A percentile compares a stretch with the other conserved stretches of the same genome.
These are phyloP conservation scores for Aspergillus sp. DNA, from an alignment of 2,329 filamentous ascomycete species.

Conservation along the genomic window DNA sequence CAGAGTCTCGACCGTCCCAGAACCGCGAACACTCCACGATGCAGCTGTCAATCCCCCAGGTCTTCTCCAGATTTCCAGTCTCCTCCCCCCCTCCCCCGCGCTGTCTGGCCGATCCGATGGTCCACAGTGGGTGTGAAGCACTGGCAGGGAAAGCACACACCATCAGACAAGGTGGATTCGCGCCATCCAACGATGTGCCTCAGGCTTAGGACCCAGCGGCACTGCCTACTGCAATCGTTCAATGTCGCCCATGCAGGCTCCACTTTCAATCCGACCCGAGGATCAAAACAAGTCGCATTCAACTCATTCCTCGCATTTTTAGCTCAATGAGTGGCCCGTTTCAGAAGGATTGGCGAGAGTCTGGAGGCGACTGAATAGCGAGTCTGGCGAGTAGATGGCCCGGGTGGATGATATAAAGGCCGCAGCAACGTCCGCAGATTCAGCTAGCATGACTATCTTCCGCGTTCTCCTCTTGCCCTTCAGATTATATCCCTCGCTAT, in stretches of 20 bases:
- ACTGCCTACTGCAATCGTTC: background rate
- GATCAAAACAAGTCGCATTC: background rate
- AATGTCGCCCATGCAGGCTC: conserved; percentile 10
- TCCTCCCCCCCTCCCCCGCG: conserved; percentile 9
- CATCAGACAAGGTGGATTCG: conserved; percentile 4
- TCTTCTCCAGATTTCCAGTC: conserved; percentile 15
- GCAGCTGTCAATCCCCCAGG: conserved; percentile 9
- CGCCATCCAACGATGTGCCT: conserved; percentile 12
- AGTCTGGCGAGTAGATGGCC: background rate
- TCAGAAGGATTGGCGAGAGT: conserved; percentile 4
- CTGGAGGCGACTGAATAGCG: background rate
- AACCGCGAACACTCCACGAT: background rate
- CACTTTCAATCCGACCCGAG: conserved; percentile 11
- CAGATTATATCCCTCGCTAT: background rate
- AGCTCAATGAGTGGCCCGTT: background rate
- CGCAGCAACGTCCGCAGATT: background rate
- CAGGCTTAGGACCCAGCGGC: background rate
- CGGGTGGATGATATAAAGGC: background rate
- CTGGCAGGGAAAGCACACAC: conserved; percentile 3
- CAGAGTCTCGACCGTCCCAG: background rate
- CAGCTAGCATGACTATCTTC: background rate
- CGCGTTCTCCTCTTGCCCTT: background rate
- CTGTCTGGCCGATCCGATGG: conserved; percentile 16
- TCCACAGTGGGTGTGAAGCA: conserved; percentile 14
- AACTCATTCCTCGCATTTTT: background rate